Evolutionary conservation across 2,329 filamentous ascomycete species (phyloP).

Genomic region (Aspergillus phoenicis): DNA sequence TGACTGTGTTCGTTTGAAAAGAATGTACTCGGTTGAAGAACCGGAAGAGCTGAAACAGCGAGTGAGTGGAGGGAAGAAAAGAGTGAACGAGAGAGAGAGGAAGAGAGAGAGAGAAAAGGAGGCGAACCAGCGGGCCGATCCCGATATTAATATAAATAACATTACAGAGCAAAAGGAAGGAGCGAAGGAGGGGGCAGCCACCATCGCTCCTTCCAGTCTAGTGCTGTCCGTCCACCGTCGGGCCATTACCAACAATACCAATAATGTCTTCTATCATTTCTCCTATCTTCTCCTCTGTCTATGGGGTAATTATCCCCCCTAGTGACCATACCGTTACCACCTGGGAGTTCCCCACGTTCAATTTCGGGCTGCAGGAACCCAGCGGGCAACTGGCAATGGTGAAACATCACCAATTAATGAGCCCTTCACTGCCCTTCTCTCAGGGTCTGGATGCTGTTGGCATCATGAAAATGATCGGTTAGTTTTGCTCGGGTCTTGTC

Average conservation of each 20-base stretch:
- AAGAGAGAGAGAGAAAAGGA: slow-evolving; percentile 10
- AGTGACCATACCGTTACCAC: too few relatives aligned
- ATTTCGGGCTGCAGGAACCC: background rate
- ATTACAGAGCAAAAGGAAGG: too few relatives aligned
- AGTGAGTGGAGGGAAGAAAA: slow-evolving; percentile 23
- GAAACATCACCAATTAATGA: background rate
- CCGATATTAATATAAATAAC: slow-evolving; percentile 1
- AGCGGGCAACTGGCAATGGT: background rate
- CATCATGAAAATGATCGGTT: too few relatives aligned
- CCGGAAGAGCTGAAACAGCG: slow-evolving; percentile 52
- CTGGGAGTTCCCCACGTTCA: background rate
- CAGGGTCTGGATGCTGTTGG: background rate
- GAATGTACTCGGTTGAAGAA: slow-evolving; percentile 43
- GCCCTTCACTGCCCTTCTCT: too few relatives aligned
- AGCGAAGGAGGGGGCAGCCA: too few relatives aligned
- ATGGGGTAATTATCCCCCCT: too few relatives aligned
- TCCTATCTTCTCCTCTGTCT: too few relatives aligned
- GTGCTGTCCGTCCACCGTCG: too few relatives aligned
- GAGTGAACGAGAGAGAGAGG: slow-evolving; percentile 20
- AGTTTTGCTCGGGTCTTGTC: too few relatives aligned
- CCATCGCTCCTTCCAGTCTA: too few relatives aligned
- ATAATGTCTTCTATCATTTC: too few relatives aligned
- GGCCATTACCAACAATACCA: too few relatives aligned
- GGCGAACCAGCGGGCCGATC: background rate
- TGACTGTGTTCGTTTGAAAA: slow-evolving; percentile 28